phyloP scores from a whole-genome alignment of 202 grass and related monocot species.

The Brachypodium distachyon region DNA sequence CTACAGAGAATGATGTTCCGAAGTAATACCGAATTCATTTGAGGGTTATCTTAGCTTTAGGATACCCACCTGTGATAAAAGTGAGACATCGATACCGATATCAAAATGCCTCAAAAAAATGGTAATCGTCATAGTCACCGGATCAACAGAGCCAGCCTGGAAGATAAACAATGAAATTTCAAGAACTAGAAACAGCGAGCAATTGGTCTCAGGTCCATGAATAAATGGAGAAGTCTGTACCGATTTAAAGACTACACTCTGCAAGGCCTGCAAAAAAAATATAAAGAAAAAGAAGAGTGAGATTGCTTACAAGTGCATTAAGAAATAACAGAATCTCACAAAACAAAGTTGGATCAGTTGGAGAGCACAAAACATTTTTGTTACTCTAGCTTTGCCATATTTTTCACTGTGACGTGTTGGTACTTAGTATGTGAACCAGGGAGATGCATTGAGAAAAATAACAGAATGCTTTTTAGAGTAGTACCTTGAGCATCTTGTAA shows the following conservation, averaged over 20 bases:
- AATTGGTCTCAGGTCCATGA: conserved; percentile 1
- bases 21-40: background rate
- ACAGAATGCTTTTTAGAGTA: background rate
- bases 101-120: conserved; percentile 96
- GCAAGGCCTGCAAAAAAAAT: conserved; percentile 73
- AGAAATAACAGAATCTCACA: background rate
- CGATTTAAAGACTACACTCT: conserved; percentile 99
- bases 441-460: background rate
- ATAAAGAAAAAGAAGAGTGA: conserved; percentile 10
- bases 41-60: background rate
- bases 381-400: background rate
- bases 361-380: background rate
- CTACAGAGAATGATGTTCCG: background rate
- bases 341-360: conserved; percentile 6
- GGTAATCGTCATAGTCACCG: conserved; percentile 90
- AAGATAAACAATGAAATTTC: conserved; percentile 1
- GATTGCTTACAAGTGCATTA: background rate
- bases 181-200: background rate
- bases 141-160: conserved; percentile 90
- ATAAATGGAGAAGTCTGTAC: conserved; percentile 29
- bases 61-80: conserved; percentile 71
- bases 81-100: conserved; percentile 87
- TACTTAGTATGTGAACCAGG: background rate
- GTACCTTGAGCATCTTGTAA: conserved; percentile 99
- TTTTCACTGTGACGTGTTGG: background rate